phyloP scores from a whole-genome alignment of 2,329 filamentous ascomycete genomes.

The Stylonectria norvegica region DNA sequence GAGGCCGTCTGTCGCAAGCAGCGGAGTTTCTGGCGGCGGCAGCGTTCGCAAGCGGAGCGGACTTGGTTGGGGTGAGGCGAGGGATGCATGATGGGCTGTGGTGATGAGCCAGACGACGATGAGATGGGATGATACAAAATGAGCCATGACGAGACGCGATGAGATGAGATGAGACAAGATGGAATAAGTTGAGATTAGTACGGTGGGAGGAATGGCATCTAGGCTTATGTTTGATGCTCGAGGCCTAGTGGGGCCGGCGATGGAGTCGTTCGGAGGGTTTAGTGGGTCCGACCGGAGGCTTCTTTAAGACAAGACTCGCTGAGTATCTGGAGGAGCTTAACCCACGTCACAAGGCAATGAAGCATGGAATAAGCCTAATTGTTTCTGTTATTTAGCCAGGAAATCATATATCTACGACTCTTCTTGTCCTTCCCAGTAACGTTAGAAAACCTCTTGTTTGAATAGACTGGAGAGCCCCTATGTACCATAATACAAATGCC shows the following conservation, averaged over 20 bases:
- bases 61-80: slow-evolving; percentile 31
- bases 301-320: neutral
- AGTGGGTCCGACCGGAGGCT: neutral
- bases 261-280: slow-evolving; percentile 4
- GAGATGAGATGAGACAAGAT: neutral
- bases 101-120: neutral
- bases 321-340: neutral
- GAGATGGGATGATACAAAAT: neutral
- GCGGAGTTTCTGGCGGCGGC: slow-evolving; percentile 32
- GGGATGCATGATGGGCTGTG: slow-evolving; percentile 12
- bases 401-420: too few species aligned
- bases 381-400: too few species aligned
- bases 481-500: too few species aligned
- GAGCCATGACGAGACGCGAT: neutral
- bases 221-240: slow-evolving; percentile 1
- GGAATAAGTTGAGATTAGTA: neutral
- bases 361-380: too few species aligned
- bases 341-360: neutral
- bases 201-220: neutral
- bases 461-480: too few species aligned
- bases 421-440: too few species aligned
- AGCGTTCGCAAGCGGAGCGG: slow-evolving; percentile 33
- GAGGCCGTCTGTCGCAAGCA: slow-evolving; percentile 26
- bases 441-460: too few species aligned
- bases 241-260: neutral